Base-by-base conservation (phyloP, 768 basidiomycete genomes). In the Suillus variegatus region DNA sequence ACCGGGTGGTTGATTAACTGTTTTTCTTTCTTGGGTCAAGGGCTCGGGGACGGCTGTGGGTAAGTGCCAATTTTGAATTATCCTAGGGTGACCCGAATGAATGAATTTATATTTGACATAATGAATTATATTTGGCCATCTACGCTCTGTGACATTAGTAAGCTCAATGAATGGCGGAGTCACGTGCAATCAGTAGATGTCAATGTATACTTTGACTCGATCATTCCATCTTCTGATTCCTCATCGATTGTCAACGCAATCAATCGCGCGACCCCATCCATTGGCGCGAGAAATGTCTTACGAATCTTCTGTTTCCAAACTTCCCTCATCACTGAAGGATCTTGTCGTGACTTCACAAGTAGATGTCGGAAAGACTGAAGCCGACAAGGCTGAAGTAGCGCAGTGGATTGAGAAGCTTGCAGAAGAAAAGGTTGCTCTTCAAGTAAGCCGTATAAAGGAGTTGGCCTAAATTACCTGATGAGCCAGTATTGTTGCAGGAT, bases 401-500 rank as follows among this genome's bases (percentile, higher is more conserved):
- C 79, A 77, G 65, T 94, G 93, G 92, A 86, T 94, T 70, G 85
- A 86, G 67, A 91, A 85, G 73, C 82, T 88, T 25, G 82, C 79
- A 14, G 75, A 79, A 64, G 82, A 82, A 28, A 82, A 85, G 61
- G 68, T 88, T 49, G 64, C 74, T 55, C 70, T 92, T 25, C 83
- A 85, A 79, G 92, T 89, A 70, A 65, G 77, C 52, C 51, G 12
- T 32, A 28, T 32, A 18, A 43, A 32, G 3, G 18, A 60, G n/a
- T 13, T 32, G 10, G 3, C 6, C 14, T 32, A 25, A 64, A 35
- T 52, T 57, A 38, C 67, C 36, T 28, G 47, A 25, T 58, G 40
- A 46, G 51, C 49, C 47, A 65, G 63, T 46, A 68, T 60, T 43
- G 41, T 57, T 49, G 10, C 67, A 97, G 95, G 84, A 85, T 40